Conservation (phyloP, 345 rosid genomes). For the Brassica juncea region DNA sequence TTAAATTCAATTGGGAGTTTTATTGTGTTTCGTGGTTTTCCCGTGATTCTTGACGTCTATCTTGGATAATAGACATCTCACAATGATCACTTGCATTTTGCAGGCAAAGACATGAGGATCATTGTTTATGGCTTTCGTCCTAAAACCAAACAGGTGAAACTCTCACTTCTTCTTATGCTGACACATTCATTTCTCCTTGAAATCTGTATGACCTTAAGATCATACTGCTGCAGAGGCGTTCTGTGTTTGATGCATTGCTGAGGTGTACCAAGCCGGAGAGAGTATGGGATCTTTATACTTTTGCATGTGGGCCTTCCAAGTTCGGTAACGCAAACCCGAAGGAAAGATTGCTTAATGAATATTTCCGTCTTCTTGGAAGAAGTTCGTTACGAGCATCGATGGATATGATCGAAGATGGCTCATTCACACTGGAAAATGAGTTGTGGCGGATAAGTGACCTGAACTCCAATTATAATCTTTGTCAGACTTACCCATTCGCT, state of each 20-base stretch:
- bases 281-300: slow-evolving; percentile 86
- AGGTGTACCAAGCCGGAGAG: slow-evolving; percentile 71
- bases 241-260: slow-evolving; percentile 60
- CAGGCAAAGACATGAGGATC: slow-evolving; percentile 97
- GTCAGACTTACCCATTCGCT: slow-evolving; percentile 89
- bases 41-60: slow-evolving; percentile 4
- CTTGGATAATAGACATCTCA: background rate
- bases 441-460: slow-evolving; percentile 82
- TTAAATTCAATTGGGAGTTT: background rate
- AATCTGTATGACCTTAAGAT: background rate
- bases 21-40: background rate
- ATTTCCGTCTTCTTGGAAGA: slow-evolving; percentile 87
- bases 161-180: slow-evolving; percentile 7
- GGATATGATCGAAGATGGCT: slow-evolving; percentile 70
- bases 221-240: slow-evolving; percentile 65
- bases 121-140: slow-evolving; percentile 92
- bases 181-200: no score
- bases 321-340: slow-evolving; percentile 70
- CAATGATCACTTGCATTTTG: slow-evolving; percentile 25
- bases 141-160: slow-evolving; percentile 74
- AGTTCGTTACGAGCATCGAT: slow-evolving; percentile 59
- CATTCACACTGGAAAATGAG: slow-evolving; percentile 73
- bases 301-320: slow-evolving; percentile 77
- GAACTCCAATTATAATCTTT: slow-evolving; percentile 71
- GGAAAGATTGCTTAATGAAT: slow-evolving; percentile 86